These are phyloP conservation scores for Suhomyces yuchorum DNA, from an alignment of 1,139 yeast species.

Conservation along the genomic window DNA sequence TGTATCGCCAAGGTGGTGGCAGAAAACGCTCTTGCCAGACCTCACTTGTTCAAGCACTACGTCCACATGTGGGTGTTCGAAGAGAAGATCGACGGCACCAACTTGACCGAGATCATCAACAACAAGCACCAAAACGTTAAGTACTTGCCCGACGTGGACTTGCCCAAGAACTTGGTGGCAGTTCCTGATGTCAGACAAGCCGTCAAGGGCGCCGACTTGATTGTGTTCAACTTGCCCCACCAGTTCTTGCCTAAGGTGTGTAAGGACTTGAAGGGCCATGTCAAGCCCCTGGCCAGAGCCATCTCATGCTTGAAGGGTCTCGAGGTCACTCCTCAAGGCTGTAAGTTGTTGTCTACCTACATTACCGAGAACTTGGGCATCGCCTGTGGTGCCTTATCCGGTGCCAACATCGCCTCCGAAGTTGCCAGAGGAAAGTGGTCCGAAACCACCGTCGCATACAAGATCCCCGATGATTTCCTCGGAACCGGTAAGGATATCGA, in stretches of 20 bases:
- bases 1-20: constrained; percentile 51
- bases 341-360: constrained; percentile 46
- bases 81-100: constrained; percentile 44
- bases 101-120: constrained; percentile 49
- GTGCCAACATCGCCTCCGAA: constrained; percentile 53
- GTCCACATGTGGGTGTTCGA: constrained; percentile 54
- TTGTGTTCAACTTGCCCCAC: constrained; percentile 52
- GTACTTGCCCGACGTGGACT: constrained; percentile 47
- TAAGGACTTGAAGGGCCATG: constrained; percentile 40
- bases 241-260: constrained; percentile 48
- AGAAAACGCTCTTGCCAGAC: constrained; percentile 45
- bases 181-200: constrained; percentile 41
- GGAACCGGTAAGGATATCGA: constrained; percentile 50
- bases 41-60: constrained; percentile 39
- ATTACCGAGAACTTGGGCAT: constrained; percentile 49
- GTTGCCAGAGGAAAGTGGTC: constrained; percentile 53
- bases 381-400: constrained; percentile 49
- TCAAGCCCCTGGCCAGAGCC: constrained; percentile 44
- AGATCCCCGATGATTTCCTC: constrained; percentile 40
- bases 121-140: constrained; percentile 47
- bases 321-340: constrained; percentile 48
- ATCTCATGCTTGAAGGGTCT: constrained; percentile 53
- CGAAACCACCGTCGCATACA: constrained; percentile 52
- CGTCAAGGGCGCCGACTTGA: constrained; percentile 46
- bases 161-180: constrained; percentile 47